Evolutionary conservation across 768 basidiomycete species (phyloP).

Genomic region (Amanita molliuscula): DNA sequence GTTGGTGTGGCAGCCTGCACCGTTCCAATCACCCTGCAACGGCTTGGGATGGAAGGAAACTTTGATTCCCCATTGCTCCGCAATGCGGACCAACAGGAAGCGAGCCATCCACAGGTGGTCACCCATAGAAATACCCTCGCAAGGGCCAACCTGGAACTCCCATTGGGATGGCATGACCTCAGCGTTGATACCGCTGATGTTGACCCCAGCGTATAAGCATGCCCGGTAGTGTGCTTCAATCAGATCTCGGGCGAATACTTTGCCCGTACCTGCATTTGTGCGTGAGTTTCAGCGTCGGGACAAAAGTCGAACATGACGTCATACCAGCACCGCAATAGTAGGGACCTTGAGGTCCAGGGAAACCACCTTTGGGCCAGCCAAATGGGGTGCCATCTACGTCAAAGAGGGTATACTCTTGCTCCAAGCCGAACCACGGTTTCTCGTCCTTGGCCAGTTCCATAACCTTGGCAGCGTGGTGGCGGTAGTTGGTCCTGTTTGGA

Average conservation of each 20-base stretch:
- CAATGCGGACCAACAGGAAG: conserved; percentile 89
- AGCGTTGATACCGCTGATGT: conserved; percentile 98
- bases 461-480: conserved; percentile 86
- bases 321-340: conserved; percentile 99
- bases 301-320: conserved; percentile 12
- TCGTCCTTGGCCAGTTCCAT: conserved; percentile 84
- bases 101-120: conserved; percentile 99
- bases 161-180: conserved; percentile 99
- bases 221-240: conserved; percentile 99
- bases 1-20: conserved; percentile 98
- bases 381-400: conserved; percentile 83
- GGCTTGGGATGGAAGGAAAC: conserved; percentile 99
- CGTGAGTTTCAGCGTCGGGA: conserved; percentile 9
- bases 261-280: conserved; percentile 66
- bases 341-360: conserved; percentile 98
- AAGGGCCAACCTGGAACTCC: conserved; percentile 99
- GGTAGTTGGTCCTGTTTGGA: conserved; percentile 93
- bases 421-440: conserved; percentile 94
- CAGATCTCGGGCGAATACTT: conserved; percentile 96
- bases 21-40: conserved; percentile 96
- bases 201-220: conserved; percentile 89
- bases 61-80: conserved; percentile 95
- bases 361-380: conserved; percentile 99
- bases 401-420: conserved; percentile 98
- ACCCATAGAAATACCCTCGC: conserved; percentile 96